Evolutionary conservation across 1,139 yeast genomes (phyloP).

Genomic region (Magnusiomyces ingens): DNA sequence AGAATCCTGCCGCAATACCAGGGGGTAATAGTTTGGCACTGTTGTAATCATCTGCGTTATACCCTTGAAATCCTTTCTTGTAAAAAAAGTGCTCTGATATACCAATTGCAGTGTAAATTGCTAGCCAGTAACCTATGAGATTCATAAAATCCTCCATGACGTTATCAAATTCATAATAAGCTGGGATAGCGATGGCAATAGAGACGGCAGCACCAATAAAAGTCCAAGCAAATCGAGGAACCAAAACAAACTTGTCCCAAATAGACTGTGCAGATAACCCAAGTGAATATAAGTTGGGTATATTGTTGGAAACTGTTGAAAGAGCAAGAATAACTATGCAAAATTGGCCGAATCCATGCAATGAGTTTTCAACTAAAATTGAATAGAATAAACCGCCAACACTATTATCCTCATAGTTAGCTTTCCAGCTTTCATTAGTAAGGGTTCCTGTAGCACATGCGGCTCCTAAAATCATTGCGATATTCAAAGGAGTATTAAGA

Average conservation of each 20-base stretch:
- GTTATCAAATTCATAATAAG: conserved; percentile 60
- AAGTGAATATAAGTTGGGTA: conserved; percentile 88
- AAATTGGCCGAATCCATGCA: conserved; percentile 85
- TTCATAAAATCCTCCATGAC: conserved; percentile 86
- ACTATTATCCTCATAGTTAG: conserved; percentile 46
- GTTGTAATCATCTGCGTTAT: conserved; percentile 57
- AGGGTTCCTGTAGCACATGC: conserved; percentile 67
- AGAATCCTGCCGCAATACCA: conserved; percentile 71
- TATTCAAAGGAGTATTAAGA: conserved; percentile 57
- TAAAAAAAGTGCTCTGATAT: conserved; percentile 74
- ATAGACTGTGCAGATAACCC: conserved; percentile 79
- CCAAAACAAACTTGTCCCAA: conserved; percentile 60
- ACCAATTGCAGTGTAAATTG: conserved; percentile 69
- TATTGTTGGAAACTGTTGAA: conserved; percentile 82
- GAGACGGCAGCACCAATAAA: conserved; percentile 65
- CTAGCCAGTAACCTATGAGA: conserved; percentile 83
- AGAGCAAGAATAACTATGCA: conserved; percentile 76
- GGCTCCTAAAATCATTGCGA: conserved; percentile 78
- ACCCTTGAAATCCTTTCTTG: conserved; percentile 50
- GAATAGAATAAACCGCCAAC: conserved; percentile 81
- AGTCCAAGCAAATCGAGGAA: conserved; percentile 84
- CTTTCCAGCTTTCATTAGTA: conserved; percentile 41
- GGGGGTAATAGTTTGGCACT: conserved; percentile 55
- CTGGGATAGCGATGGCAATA: conserved; percentile 84
- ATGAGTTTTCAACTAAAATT: conserved; percentile 66